Percentiles rank a stretch among this genome's conserved stretches.
These are phyloP conservation scores for Candida railenensis DNA, from an alignment of 805 yeast species.

Conservation along the genomic window DNA sequence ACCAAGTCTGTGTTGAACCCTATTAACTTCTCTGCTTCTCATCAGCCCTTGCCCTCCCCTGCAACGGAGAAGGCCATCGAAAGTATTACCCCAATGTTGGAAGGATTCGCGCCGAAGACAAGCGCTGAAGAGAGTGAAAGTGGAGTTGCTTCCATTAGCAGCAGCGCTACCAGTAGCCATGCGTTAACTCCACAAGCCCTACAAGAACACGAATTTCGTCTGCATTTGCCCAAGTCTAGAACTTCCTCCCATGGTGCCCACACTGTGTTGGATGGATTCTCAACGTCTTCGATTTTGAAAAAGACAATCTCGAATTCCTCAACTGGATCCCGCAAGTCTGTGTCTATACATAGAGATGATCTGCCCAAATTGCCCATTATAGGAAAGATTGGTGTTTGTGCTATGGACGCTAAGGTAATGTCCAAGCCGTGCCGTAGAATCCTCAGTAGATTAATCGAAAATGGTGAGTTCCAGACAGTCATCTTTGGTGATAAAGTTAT, in stretches of 20 bases:
- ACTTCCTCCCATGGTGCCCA: conserved; percentile 2
- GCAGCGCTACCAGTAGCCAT: conserved; percentile 3
- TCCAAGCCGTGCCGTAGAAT: conserved; percentile 95
- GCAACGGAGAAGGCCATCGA: conserved; percentile 64
- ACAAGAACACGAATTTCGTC: conserved; percentile 2
- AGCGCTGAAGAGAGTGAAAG: conserved; percentile 28
- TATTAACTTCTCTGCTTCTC: neutral
- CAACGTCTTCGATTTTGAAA: conserved; percentile 17
- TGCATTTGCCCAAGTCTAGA: conserved; percentile 3
- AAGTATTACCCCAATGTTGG: conserved; percentile 76
- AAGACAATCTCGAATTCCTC: conserved; percentile 38
- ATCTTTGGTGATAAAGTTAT: conserved; percentile 97
- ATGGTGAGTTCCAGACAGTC: conserved; percentile 94
- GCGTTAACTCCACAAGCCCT: conserved; percentile 7
- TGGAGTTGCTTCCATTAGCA: conserved; percentile 13
- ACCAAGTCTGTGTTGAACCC: conserved; percentile 2
- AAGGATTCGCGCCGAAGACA: conserved; percentile 70
- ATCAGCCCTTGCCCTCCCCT: conserved; percentile 17
- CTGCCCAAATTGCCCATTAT: conserved; percentile 62
- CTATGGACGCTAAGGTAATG: conserved; percentile 96
- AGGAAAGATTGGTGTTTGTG: conserved; percentile 97
- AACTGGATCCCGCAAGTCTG: conserved; percentile 27
- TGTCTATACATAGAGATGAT: conserved; percentile 36
- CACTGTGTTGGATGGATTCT: conserved; percentile 13
- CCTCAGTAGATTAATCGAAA: conserved; percentile 79